Evolutionary conservation across 1,284 basidiomycete species (phyloP).

Genomic region (Sphagnurus paluster): DNA sequence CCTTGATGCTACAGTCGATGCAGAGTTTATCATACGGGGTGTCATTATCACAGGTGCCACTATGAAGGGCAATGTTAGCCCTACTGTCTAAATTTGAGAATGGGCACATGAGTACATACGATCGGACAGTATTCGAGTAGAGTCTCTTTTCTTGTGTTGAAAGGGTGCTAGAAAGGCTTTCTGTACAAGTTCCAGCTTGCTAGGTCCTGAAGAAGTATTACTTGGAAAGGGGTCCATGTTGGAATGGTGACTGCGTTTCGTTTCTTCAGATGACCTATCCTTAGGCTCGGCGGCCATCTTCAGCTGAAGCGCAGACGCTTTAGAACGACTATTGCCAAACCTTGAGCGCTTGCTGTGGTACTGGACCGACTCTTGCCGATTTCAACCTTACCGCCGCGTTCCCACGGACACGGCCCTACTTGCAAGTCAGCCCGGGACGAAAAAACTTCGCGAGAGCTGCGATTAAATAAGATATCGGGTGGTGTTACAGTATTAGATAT

Average conservation of each 20-base stretch:
- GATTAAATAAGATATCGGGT: slow-evolving; percentile 1
- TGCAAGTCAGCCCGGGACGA: too few species aligned
- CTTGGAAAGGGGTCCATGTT: slow-evolving; percentile 37
- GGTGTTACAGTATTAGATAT: slow-evolving; percentile 18
- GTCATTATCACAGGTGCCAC: slow-evolving; percentile 93
- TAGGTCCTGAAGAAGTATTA: slow-evolving; percentile 30
- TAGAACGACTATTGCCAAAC: slow-evolving; percentile 14
- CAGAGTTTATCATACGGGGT: slow-evolving; percentile 71
- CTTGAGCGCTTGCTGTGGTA: slow-evolving; percentile 15
- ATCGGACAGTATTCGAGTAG: slow-evolving; percentile 68
- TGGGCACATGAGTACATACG: slow-evolving; percentile 44
- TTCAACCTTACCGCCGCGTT: slow-evolving; percentile 18
- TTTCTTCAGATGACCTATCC: slow-evolving; percentile 24
- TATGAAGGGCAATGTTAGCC: slow-evolving; percentile 29
- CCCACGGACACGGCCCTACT: too few species aligned
- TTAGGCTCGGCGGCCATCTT: slow-evolving; percentile 31
- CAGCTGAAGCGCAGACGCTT: too few species aligned
- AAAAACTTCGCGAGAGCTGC: neutral
- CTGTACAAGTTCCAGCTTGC: slow-evolving; percentile 61
- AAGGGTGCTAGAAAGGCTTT: slow-evolving; percentile 70
- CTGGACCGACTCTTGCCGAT: slow-evolving; percentile 21
- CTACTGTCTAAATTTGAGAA: neutral
- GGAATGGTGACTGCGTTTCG: slow-evolving; percentile 32
- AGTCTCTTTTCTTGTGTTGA: slow-evolving; percentile 63
- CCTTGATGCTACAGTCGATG: slow-evolving; percentile 60